These are phyloP conservation scores for Lecanoromycetidae sp. DNA, from an alignment of 2,329 filamentous ascomycete species.

Conservation along the genomic window DNA sequence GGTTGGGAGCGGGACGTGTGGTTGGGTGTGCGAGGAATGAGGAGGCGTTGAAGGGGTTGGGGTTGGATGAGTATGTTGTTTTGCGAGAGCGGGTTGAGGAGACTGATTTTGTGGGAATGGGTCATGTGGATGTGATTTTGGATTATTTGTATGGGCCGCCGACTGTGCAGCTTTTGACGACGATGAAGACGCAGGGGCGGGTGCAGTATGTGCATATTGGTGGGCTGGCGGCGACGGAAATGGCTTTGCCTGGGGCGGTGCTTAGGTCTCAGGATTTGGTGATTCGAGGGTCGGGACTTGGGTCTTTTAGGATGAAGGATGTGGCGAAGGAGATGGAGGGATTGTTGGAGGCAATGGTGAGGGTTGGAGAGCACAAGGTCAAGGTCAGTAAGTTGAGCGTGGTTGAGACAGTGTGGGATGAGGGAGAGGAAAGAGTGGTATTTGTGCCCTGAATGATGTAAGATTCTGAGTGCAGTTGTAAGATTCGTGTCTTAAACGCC, in stretches of 20 bases:
- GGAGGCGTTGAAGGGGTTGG: constrained; percentile 28
- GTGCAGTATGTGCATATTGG: constrained; percentile 46
- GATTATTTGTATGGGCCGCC: constrained; percentile 46
- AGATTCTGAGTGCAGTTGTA: no score
- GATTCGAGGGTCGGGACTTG: constrained; percentile 33
- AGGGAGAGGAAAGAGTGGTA: background rate
- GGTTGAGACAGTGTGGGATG: background rate
- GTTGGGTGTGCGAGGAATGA: constrained; percentile 42
- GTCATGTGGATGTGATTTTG: constrained; percentile 42
- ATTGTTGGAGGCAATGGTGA: constrained; percentile 26
- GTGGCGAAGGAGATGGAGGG: constrained; percentile 27
- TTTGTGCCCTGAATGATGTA: background rate
- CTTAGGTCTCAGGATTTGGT: constrained; percentile 40
- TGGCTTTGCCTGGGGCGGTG: constrained; percentile 32
- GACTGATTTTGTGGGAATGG: constrained; percentile 37
- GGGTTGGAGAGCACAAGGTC: constrained; percentile 20
- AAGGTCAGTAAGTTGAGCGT: constrained; percentile 10
- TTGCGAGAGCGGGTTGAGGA: constrained; percentile 29
- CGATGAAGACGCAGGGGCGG: constrained; percentile 31
- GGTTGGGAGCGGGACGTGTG: constrained; percentile 44
- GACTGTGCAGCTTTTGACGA: constrained; percentile 31
- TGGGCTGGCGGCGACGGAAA: constrained; percentile 30
- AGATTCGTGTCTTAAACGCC: no score
- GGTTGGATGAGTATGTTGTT: constrained; percentile 37
- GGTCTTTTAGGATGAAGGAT: constrained; percentile 25